phyloP scores from a whole-genome alignment of 805 yeast species.

The Barnettozyma sp. region DNA sequence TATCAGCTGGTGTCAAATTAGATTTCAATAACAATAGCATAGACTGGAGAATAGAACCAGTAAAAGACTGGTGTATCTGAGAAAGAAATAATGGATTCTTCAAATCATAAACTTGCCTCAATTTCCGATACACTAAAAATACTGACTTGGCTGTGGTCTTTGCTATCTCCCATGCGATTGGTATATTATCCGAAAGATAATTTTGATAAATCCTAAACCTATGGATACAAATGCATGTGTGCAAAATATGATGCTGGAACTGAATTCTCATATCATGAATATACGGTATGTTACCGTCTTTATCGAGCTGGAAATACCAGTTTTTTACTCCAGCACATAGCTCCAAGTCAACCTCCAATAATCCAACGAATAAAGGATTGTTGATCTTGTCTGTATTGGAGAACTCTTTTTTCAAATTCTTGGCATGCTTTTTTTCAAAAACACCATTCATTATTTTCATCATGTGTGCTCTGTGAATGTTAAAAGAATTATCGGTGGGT shows the following conservation, averaged over 20 bases:
- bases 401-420: constrained; percentile 10
- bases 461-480: constrained; percentile 23
- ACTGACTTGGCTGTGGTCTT: constrained; percentile 22
- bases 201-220: constrained; percentile 27
- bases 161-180: constrained; percentile 26
- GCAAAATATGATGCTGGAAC: constrained; percentile 28
- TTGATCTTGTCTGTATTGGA: constrained; percentile 16
- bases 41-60: constrained; percentile 29
- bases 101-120: constrained; percentile 20
- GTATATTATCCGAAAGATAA: constrained; percentile 22
- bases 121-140: constrained; percentile 24
- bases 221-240: constrained; percentile 28
- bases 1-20: constrained; percentile 17
- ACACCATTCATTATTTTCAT: constrained; percentile 24
- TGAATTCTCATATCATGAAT: constrained; percentile 21
- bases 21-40: constrained; percentile 24
- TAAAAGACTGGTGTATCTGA: constrained; percentile 29
- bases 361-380: constrained; percentile 18
- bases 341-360: constrained; percentile 25
- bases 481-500: constrained; percentile 26
- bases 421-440: constrained; percentile 22
- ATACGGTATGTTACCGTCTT: constrained; percentile 20
- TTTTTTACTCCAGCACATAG: constrained; percentile 19
- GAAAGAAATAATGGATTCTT: constrained; percentile 25
- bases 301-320: constrained; percentile 25